A percentile compares a stretch with the other conserved stretches of the same genome.
phyloP scores from a whole-genome alignment of 495 filamentous ascomycete species.

The Talaromyces adpressus region DNA sequence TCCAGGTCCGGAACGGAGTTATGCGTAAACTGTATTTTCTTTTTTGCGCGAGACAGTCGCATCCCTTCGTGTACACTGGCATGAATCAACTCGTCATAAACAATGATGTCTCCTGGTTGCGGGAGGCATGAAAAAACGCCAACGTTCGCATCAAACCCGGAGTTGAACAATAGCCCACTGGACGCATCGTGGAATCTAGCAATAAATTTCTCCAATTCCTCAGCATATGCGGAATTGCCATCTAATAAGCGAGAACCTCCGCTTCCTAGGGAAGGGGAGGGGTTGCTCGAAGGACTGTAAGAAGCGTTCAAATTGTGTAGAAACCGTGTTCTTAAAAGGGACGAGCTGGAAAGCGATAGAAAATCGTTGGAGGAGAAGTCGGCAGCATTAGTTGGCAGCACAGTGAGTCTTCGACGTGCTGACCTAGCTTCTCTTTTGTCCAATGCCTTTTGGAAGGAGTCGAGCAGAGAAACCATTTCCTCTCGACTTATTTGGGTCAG shows the following conservation, averaged over 20 bases:
- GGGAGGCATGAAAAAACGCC: constrained; percentile 62
- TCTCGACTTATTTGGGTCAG: neutral
- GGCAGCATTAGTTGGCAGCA: constrained; percentile 23
- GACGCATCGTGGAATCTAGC: constrained; percentile 60
- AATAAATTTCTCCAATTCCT: constrained; percentile 56
- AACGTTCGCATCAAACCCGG: constrained; percentile 70
- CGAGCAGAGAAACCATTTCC: constrained; percentile 20
- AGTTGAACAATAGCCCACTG: constrained; percentile 65
- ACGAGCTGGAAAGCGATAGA: constrained; percentile 34
- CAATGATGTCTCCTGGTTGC: constrained; percentile 58
- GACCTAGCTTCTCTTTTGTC: constrained; percentile 33
- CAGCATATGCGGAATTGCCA: constrained; percentile 61
- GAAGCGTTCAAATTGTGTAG: constrained; percentile 22
- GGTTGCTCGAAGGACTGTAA: neutral
- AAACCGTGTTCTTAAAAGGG: constrained; percentile 22
- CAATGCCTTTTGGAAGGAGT: constrained; percentile 30
- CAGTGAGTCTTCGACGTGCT: constrained; percentile 38
- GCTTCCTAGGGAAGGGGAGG: neutral
- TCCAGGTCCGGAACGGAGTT: constrained; percentile 44
- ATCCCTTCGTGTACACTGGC: constrained; percentile 76
- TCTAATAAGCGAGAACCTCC: constrained; percentile 40
- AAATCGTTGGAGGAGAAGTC: constrained; percentile 46
- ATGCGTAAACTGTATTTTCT: constrained; percentile 50
- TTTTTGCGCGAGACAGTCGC: constrained; percentile 51
- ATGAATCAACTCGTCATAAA: constrained; percentile 71